phyloP scores from a whole-genome alignment of 768 basidiomycete genomes.

The Fibroporia radiculosa region DNA sequence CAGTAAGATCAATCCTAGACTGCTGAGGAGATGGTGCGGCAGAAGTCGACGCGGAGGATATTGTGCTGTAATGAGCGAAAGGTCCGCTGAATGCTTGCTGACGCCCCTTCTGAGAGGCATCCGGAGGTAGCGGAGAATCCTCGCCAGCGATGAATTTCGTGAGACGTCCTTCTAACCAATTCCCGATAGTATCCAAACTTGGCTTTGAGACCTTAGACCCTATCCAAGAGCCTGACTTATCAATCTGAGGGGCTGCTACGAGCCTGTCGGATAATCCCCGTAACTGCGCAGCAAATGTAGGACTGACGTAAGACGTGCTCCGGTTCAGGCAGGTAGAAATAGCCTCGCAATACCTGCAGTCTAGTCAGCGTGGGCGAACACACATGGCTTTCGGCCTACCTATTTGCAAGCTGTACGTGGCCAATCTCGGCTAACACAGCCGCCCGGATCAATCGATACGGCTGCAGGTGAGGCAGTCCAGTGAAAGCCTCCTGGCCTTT shows the following conservation, averaged over 20 bases:
- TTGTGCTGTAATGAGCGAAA: slow-evolving; percentile 89
- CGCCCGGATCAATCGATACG: slow-evolving; percentile 80
- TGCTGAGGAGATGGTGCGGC: slow-evolving; percentile 72
- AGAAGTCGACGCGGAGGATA: slow-evolving; percentile 74
- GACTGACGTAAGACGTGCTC: slow-evolving; percentile 59
- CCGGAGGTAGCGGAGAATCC: slow-evolving; percentile 34
- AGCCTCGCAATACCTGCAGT: slow-evolving; percentile 83
- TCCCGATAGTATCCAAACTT: slow-evolving; percentile 84
- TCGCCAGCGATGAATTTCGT: slow-evolving; percentile 96
- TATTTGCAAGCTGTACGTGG: slow-evolving; percentile 64
- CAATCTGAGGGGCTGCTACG: slow-evolving; percentile 58
- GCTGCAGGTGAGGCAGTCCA: slow-evolving; percentile 81
- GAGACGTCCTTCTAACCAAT: slow-evolving; percentile 87
- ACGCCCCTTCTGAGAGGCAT: slow-evolving; percentile 30
- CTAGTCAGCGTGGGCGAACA: slow-evolving; percentile 7
- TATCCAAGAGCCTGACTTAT: slow-evolving; percentile 83
- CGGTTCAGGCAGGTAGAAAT: slow-evolving; percentile 61
- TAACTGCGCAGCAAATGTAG: slow-evolving; percentile 62
- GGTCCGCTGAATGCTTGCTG: slow-evolving; percentile 57
- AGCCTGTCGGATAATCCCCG: slow-evolving; percentile 76
- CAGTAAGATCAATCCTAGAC: slow-evolving; percentile 33
- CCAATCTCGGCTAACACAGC: slow-evolving; percentile 73
- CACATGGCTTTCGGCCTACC: slow-evolving; percentile 35
- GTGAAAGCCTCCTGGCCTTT: slow-evolving; percentile 85
- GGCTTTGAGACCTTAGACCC: slow-evolving; percentile 82